Conservation (phyloP, 2,329 filamentous ascomycete species). For the Coniosporium tulheliwenetii region DNA sequence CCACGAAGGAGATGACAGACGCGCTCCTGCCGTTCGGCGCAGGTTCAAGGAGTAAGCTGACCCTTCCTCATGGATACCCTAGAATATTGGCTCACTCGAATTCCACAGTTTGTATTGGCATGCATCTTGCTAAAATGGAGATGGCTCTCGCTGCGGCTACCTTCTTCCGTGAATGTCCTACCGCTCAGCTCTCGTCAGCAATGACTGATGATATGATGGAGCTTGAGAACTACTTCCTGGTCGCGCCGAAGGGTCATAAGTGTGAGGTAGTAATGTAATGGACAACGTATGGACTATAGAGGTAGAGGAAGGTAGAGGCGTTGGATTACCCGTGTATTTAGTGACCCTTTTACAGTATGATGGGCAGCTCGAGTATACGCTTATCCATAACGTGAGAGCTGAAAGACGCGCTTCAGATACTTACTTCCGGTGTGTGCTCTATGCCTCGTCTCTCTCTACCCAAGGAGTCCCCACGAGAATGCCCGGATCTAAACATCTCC, state of each 20-base stretch:
- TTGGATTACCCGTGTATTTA: too few relatives aligned
- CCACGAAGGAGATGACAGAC: conserved; percentile 1
- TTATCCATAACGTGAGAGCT: too few relatives aligned
- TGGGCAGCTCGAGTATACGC: too few relatives aligned
- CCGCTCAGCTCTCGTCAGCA: conserved; percentile 7
- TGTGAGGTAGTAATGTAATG: conserved; percentile 10
- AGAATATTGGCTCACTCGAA: too few relatives aligned
- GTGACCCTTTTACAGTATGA: too few relatives aligned
- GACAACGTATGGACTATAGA: not conserved
- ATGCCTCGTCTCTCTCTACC: too few relatives aligned
- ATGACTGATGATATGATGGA: conserved; percentile 13
- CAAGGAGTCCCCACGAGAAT: too few relatives aligned
- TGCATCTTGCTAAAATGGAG: conserved; percentile 15
- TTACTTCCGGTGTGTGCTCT: too few relatives aligned
- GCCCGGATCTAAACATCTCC: too few relatives aligned
- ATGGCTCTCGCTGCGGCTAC: conserved; percentile 10
- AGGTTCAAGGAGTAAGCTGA: not conserved
- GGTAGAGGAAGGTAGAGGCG: too few relatives aligned
- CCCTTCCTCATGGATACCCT: too few relatives aligned
- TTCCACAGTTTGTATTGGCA: conserved; percentile 12
- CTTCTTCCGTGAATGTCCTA: conserved; percentile 12
- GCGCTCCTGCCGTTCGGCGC: not conserved
- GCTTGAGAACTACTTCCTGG: conserved; percentile 15
- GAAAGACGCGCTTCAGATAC: too few relatives aligned
- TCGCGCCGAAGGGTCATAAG: conserved; percentile 12